phyloP scores from a whole-genome alignment of 345 rosid genomes.

The Cochlearia excelsa region DNA sequence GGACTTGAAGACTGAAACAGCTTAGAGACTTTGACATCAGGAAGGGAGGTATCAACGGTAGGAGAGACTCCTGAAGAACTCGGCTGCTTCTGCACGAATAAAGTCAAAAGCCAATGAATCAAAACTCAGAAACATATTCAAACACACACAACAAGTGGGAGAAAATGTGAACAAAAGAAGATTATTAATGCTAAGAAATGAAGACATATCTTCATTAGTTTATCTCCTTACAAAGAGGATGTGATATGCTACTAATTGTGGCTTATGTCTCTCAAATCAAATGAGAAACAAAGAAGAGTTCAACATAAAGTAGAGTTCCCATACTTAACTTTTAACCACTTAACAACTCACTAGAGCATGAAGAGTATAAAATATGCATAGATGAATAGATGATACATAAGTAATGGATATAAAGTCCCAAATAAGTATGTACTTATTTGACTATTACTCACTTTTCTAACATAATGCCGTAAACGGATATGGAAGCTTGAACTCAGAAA shows the following conservation, averaged over 20 bases:
- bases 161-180: not conserved
- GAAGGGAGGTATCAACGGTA: slow-evolving; percentile 33
- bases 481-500: not conserved
- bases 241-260: too few species aligned
- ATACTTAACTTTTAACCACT: not conserved
- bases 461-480: slow-evolving; percentile 1
- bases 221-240: not conserved
- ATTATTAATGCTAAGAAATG: not conserved
- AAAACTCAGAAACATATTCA: slow-evolving; percentile 14
- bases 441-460: slow-evolving; percentile 4
- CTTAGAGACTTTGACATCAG: slow-evolving; percentile 43
- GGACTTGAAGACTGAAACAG: slow-evolving; percentile 60
- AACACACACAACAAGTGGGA: not conserved
- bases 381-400: too few species aligned
- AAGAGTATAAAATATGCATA: not conserved
- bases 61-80: slow-evolving; percentile 43
- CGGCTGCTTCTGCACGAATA: slow-evolving; percentile 40
- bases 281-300: not conserved
- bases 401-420: not conserved
- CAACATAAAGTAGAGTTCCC: not conserved
- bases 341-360: not conserved
- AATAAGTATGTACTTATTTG: not conserved
- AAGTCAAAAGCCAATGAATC: slow-evolving; percentile 21
- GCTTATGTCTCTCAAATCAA: too few species aligned
- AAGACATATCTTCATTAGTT: not conserved